Conservation (phyloP, 208 protist genomes). For the Crithidia brevicula region DNA sequence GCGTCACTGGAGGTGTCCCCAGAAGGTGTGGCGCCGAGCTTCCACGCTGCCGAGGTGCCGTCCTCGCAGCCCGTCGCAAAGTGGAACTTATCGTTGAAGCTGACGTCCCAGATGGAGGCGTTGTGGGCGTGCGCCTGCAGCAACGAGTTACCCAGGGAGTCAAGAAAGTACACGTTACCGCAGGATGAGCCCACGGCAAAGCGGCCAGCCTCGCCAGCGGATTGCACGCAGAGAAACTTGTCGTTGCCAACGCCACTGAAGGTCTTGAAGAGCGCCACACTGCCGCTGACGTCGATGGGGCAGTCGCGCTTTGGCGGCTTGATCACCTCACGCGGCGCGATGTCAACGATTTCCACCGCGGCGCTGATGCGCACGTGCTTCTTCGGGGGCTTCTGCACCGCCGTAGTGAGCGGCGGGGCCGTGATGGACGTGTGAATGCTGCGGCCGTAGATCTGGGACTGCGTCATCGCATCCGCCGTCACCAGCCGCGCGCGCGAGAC, state of each 20-base stretch:
- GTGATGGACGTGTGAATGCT: slow-evolving; percentile 13
- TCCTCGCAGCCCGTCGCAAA: slow-evolving; percentile 86
- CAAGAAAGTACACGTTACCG: slow-evolving; percentile 88
- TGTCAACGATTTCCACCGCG: slow-evolving; percentile 82
- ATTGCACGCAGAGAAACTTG: slow-evolving; percentile 80
- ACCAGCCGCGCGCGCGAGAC: slow-evolving; percentile 61
- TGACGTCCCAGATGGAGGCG: slow-evolving; percentile 79
- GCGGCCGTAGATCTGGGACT: slow-evolving; percentile 34
- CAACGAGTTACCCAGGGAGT: slow-evolving; percentile 78
- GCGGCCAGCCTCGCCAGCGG: slow-evolving; percentile 61
- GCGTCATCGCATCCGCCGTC: slow-evolving; percentile 52
- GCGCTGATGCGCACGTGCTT: slow-evolving; percentile 76
- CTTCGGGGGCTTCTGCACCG: slow-evolving; percentile 41
- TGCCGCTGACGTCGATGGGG: slow-evolving; percentile 63
- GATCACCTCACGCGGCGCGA: slow-evolving; percentile 73
- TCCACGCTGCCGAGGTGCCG: slow-evolving; percentile 65
- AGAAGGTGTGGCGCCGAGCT: slow-evolving; percentile 33
- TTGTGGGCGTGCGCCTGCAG: slow-evolving; percentile 82
- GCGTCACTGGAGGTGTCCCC: slow-evolving; percentile 23
- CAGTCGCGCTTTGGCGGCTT: slow-evolving; percentile 34
- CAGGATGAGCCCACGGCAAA: slow-evolving; percentile 79
- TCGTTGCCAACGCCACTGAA: slow-evolving; percentile 70
- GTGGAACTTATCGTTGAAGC: slow-evolving; percentile 66
- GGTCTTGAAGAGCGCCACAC: slow-evolving; percentile 60
- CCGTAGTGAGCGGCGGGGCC: slow-evolving; percentile 1